Evolutionary conservation across 257 asterid species (phyloP).

Genomic region (Lycium ferocissimum): DNA sequence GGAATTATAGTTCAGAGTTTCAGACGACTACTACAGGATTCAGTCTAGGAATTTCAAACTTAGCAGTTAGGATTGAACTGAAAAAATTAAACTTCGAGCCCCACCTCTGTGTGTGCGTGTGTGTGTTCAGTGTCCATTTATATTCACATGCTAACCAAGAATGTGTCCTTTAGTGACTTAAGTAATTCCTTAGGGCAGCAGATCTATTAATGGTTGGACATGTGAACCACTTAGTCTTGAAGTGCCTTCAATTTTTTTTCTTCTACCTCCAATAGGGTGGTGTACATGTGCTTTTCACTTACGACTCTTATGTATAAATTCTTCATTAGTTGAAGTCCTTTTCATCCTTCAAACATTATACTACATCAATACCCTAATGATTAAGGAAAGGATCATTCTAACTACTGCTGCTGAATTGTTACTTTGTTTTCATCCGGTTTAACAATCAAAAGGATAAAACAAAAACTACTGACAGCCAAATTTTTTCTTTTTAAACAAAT

Average conservation of each 20-base stretch:
- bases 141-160: conserved; percentile 48
- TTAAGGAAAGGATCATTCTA: conserved; percentile 27
- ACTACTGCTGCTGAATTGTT: background rate
- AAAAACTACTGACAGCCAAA: conserved; percentile 11
- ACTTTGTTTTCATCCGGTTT: conserved; percentile 24
- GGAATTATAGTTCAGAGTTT: conserved; percentile 46
- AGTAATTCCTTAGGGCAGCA: conserved; percentile 52
- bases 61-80: conserved; percentile 30
- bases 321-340: conserved; percentile 39
- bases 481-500: background rate
- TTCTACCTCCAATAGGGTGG: conserved; percentile 58
- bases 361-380: conserved; percentile 32
- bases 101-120: background rate
- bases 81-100: conserved; percentile 1
- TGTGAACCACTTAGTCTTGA: conserved; percentile 69
- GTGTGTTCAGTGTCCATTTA: conserved; percentile 21
- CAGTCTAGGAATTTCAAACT: conserved; percentile 43
- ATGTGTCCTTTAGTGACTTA: conserved; percentile 45
- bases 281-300: conserved; percentile 65
- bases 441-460: background rate
- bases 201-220: conserved; percentile 55
- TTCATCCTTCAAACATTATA: conserved; percentile 33
- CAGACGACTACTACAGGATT: conserved; percentile 40
- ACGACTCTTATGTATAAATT: conserved; percentile 25
- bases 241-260: conserved; percentile 35